phyloP scores from a whole-genome alignment of 352 stramenopile species.

The Pythium rishiriense region DNA sequence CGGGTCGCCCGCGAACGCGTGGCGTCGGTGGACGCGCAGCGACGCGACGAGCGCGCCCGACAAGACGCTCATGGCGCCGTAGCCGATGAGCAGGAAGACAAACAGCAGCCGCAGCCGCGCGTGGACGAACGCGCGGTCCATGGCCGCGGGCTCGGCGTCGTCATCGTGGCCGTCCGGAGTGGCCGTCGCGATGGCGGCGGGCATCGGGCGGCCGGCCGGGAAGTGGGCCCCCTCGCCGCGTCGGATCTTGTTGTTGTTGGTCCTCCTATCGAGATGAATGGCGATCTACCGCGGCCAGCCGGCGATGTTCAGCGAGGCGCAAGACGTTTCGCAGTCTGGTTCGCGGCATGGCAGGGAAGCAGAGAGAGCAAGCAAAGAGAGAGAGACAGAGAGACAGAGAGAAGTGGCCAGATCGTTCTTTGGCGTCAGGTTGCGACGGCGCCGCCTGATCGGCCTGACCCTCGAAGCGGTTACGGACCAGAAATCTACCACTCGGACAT shows the following conservation, averaged over 20 bases:
- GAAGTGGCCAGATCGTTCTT: neutral
- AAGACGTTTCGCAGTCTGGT: neutral
- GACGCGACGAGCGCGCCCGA: conserved; percentile 39
- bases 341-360: neutral
- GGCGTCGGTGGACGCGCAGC: conserved; percentile 48
- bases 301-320: neutral
- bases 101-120: conserved; percentile 9
- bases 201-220: neutral
- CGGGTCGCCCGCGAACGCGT: conserved; percentile 45
- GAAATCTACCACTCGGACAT: no score
- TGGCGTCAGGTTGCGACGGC: no score
- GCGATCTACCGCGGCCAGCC: no score
- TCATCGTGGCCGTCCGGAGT: neutral
- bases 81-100: conserved; percentile 18
- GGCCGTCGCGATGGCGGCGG: neutral
- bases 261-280: no score
- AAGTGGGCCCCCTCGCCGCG: no score
- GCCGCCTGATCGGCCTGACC: no score
- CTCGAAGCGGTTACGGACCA: no score
- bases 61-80: conserved; percentile 22
- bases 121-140: neutral
- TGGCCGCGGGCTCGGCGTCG: neutral
- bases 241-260: no score
- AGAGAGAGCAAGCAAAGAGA: neutral
- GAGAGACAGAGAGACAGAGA: neutral